Percentiles rank a stretch among this genome's conserved stretches.
These are phyloP conservation scores for Pseudocohnilembus persalinus DNA, from an alignment of 169 alveolate genomes.

Conservation along the genomic window DNA sequence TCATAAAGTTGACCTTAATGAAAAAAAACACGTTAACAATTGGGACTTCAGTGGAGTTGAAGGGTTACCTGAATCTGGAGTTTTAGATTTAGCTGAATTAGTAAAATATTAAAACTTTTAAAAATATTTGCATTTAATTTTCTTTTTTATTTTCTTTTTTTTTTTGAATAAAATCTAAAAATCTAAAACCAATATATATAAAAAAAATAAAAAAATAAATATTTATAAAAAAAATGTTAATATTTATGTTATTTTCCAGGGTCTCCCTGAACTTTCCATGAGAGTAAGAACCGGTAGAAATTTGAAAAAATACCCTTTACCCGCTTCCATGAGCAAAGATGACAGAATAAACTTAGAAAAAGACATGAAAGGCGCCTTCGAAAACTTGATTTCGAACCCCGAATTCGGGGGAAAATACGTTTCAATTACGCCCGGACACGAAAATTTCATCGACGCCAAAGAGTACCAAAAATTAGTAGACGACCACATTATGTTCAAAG, in stretches of 20 bases:
- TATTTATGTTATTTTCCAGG: not conserved
- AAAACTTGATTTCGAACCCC: slow-evolving; percentile 15
- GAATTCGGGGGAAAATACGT: not conserved
- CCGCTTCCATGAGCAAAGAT: slow-evolving; percentile 32
- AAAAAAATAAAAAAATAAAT: too few relatives aligned
- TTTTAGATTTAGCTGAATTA: not conserved
- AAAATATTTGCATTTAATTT: too few relatives aligned
- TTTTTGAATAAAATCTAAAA: too few relatives aligned
- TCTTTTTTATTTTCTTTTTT: too few relatives aligned
- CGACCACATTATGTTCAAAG: slow-evolving; percentile 49
- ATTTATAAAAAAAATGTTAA: too few relatives aligned
- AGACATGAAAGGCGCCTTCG: not conserved
- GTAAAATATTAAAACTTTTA: too few relatives aligned
- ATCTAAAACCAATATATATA: too few relatives aligned
- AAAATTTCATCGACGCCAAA: slow-evolving; percentile 8
- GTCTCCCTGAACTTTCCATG: not conserved
- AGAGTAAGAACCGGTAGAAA: slow-evolving; percentile 52
- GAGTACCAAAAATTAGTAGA: slow-evolving; percentile 36
- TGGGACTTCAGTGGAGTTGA: not conserved
- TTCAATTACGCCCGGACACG: slow-evolving; percentile 24
- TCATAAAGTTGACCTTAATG: not conserved
- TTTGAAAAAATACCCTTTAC: slow-evolving; percentile 39
- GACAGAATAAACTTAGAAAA: slow-evolving; percentile 32
- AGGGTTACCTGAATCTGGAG: not conserved
- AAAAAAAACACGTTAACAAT: not conserved